Evolutionary conservation across 2,329 filamentous ascomycete species (phyloP).

Genomic region (Aspergillus sp.): DNA sequence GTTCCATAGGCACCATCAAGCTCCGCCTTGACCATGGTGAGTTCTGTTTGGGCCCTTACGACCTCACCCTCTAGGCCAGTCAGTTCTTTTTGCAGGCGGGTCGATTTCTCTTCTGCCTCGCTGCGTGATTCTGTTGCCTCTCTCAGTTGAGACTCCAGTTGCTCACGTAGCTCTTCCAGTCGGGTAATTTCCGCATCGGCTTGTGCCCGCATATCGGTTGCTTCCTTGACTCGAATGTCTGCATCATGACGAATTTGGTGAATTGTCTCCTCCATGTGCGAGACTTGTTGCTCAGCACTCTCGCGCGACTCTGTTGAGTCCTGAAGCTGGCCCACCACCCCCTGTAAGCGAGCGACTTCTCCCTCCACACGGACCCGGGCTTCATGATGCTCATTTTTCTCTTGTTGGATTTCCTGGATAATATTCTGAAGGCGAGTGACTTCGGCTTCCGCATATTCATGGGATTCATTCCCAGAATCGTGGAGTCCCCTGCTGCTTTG

Average conservation of each 20-base stretch:
- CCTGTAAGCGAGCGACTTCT: slow-evolving; percentile 28
- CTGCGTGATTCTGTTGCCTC: slow-evolving; percentile 28
- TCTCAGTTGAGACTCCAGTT: slow-evolving; percentile 32
- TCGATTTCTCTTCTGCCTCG: slow-evolving; percentile 38
- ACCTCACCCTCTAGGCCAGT: slow-evolving; percentile 61
- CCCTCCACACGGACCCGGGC: slow-evolving; percentile 23
- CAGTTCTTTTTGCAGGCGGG: slow-evolving; percentile 50
- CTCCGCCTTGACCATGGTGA: slow-evolving; percentile 88
- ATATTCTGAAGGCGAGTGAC: slow-evolving; percentile 43
- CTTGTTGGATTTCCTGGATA: slow-evolving; percentile 33
- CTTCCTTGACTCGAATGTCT: slow-evolving; percentile 23
- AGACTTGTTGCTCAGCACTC: slow-evolving; percentile 27
- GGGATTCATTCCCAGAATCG: slow-evolving; percentile 29
- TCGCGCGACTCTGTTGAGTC: slow-evolving; percentile 26
- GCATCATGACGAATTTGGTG: slow-evolving; percentile 23
- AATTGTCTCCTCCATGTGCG: slow-evolving; percentile 27
- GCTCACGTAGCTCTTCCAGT: slow-evolving; percentile 27
- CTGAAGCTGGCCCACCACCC: slow-evolving; percentile 34
- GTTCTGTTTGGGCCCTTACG: slow-evolving; percentile 68
- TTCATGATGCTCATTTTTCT: slow-evolving; percentile 19
- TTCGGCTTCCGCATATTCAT: slow-evolving; percentile 32
- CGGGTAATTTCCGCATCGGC: slow-evolving; percentile 22
- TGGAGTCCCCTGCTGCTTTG: slow-evolving; percentile 29
- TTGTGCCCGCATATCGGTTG: slow-evolving; percentile 17
- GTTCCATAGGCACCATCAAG: slow-evolving; percentile 91